Conservation (phyloP, 495 filamentous ascomycete species). For the Aspergillus funiculosus region DNA sequence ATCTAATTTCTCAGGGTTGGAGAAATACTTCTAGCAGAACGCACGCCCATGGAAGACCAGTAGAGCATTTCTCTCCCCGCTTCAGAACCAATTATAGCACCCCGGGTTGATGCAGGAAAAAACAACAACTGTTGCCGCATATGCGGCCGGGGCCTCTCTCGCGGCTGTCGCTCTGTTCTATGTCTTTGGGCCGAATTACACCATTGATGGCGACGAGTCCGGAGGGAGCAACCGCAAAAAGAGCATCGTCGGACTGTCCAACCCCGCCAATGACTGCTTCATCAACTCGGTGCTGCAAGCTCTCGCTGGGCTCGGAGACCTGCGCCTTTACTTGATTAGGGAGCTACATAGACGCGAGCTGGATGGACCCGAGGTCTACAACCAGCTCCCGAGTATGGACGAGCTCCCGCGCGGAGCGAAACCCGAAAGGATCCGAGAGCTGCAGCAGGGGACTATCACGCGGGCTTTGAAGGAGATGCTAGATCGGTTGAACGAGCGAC, state of each 20-base stretch:
- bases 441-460: constrained; percentile 79
- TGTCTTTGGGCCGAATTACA: constrained; percentile 92
- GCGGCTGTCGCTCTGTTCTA: constrained; percentile 95
- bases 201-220: constrained; percentile 72
- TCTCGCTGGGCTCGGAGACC: constrained; percentile 86
- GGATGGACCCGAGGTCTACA: constrained; percentile 68
- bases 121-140: constrained; percentile 78
- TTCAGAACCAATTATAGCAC: not conserved
- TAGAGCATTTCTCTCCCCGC: constrained; percentile 3
- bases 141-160: constrained; percentile 91
- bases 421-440: constrained; percentile 61
- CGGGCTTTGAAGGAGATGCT: constrained; percentile 85
- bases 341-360: constrained; percentile 76
- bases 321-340: constrained; percentile 84
- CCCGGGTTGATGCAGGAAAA: constrained; percentile 70
- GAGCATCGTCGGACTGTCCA: constrained; percentile 81
- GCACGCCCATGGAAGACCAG: constrained; percentile 20
- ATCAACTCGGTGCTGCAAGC: constrained; percentile 97
- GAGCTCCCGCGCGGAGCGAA: constrained; percentile 38
- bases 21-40: no score
- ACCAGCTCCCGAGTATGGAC: constrained; percentile 45
- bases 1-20: not conserved
- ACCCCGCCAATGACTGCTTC: constrained; percentile 97
- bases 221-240: constrained; percentile 66
- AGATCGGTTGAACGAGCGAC: constrained; percentile 88